Conservation (phyloP, 306 rosid species). For the Vigna trinervia region DNA sequence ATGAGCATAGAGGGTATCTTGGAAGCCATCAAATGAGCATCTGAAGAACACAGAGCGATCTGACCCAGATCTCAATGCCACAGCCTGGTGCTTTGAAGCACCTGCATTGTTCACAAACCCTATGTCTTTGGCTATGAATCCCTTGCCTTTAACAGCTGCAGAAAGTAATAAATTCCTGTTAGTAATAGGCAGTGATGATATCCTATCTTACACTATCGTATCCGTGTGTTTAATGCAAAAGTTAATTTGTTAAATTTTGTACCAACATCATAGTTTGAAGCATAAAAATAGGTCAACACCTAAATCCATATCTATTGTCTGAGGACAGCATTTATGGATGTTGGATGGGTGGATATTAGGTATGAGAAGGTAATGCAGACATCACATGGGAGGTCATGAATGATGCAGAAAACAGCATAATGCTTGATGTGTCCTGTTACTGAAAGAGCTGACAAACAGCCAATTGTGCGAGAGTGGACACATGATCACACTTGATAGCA, state of each 20-base stretch:
- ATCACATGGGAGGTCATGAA: constrained; percentile 56
- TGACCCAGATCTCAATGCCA: constrained; percentile 83
- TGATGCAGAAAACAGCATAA: constrained; percentile 29
- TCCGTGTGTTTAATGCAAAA: no score
- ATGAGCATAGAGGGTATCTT: constrained; percentile 88
- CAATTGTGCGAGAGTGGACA: constrained; percentile 28
- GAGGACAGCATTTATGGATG: not conserved
- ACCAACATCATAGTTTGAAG: constrained; percentile 1
- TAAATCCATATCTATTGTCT: constrained; percentile 3
- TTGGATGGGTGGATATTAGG: not conserved
- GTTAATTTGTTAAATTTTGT: not conserved
- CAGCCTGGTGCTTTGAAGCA: constrained; percentile 85
- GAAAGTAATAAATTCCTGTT: constrained; percentile 33
- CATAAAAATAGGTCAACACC: constrained; percentile 10
- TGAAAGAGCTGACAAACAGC: constrained; percentile 9
- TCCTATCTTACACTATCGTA: not conserved
- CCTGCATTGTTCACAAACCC: constrained; percentile 83
- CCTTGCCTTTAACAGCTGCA: constrained; percentile 81
- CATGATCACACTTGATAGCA: constrained; percentile 46
- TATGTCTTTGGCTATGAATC: constrained; percentile 84
- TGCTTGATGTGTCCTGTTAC: constrained; percentile 4
- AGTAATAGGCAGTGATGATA: not conserved
- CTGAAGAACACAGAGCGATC: constrained; percentile 70
- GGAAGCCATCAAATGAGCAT: constrained; percentile 80
- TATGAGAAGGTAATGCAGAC: constrained; percentile 18